phyloP scores from a whole-genome alignment of 352 stramenopile genomes.

The Phytophthora agathidicida region DNA sequence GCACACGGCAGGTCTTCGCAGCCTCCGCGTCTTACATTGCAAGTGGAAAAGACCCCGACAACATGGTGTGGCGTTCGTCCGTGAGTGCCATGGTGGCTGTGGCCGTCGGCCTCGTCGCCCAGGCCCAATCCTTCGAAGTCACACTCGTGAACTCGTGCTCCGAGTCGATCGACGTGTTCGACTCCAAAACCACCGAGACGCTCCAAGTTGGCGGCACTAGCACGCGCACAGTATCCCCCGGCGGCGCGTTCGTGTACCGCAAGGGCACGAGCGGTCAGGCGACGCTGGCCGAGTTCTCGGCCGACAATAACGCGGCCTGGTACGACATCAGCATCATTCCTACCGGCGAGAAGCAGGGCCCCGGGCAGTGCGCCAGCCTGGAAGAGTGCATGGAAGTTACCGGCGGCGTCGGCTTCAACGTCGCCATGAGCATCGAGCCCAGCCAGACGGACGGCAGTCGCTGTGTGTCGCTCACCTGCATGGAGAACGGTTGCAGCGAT shows the following conservation, averaged over 20 bases:
- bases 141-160: slow-evolving; percentile 59
- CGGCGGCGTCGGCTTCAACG: slow-evolving; percentile 69
- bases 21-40: slow-evolving; percentile 29
- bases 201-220: slow-evolving; percentile 38
- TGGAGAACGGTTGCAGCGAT: slow-evolving; percentile 59
- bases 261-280: slow-evolving; percentile 52
- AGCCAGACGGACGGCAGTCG: slow-evolving; percentile 39
- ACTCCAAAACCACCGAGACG: slow-evolving; percentile 41
- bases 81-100: slow-evolving; percentile 30
- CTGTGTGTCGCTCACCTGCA: slow-evolving; percentile 58
- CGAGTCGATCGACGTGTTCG: slow-evolving; percentile 53
- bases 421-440: slow-evolving; percentile 70
- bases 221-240: slow-evolving; percentile 39
- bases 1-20: slow-evolving; percentile 23
- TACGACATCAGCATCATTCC: slow-evolving; percentile 86
- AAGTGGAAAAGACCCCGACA: slow-evolving; percentile 1
- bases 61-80: slow-evolving; percentile 39
- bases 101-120: slow-evolving; percentile 25
- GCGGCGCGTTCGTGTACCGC: slow-evolving; percentile 54
- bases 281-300: slow-evolving; percentile 74
- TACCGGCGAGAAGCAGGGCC: slow-evolving; percentile 42
- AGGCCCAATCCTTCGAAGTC: slow-evolving; percentile 44
- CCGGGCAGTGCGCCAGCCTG: slow-evolving; percentile 57
- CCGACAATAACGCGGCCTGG: slow-evolving; percentile 54
- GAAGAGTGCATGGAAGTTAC: slow-evolving; percentile 58